phyloP scores from a whole-genome alignment of 495 filamentous ascomycete species.

The Achaetomiella virescens region DNA sequence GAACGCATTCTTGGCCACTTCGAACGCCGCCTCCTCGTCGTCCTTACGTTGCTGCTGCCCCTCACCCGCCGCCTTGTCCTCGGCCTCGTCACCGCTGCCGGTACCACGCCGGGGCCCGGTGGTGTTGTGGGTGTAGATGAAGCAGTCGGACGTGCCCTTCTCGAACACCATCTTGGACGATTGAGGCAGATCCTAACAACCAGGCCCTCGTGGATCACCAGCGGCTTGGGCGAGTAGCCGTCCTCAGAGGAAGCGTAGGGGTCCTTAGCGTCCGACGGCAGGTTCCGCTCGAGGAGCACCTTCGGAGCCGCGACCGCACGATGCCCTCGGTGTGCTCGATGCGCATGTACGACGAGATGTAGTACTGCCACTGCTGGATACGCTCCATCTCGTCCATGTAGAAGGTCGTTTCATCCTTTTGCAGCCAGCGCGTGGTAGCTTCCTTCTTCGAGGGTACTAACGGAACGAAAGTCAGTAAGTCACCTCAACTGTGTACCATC shows the following conservation, averaged over 20 bases:
- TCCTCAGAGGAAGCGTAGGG: constrained; percentile 33
- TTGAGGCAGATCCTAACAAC: constrained; percentile 73
- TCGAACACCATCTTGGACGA: constrained; percentile 77
- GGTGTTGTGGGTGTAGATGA: constrained; percentile 38
- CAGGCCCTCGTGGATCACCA: constrained; percentile 66
- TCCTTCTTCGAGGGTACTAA: constrained; percentile 51
- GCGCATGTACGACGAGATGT: constrained; percentile 83
- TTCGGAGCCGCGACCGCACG: constrained; percentile 53
- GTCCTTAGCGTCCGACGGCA: constrained; percentile 49
- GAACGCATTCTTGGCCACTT: constrained; percentile 41
- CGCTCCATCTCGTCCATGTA: constrained; percentile 56
- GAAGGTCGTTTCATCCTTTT: constrained; percentile 75
- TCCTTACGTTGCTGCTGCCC: constrained; percentile 5
- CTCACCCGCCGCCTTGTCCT: constrained; percentile 4
- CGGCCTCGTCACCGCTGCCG: background rate
- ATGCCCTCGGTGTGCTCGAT: constrained; percentile 87
- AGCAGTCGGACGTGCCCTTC: constrained; percentile 53
- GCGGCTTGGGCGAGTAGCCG: constrained; percentile 44
- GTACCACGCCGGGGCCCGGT: constrained; percentile 11
- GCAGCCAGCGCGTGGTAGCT: constrained; percentile 63
- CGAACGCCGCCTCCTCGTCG: background rate
- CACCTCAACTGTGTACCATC: background rate
- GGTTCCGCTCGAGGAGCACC: constrained; percentile 68
- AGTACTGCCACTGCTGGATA: constrained; percentile 74
- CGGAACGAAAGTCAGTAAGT: background rate